Conservation (phyloP, 805 yeast species). For the Wickerhamomyces xylosicus region DNA sequence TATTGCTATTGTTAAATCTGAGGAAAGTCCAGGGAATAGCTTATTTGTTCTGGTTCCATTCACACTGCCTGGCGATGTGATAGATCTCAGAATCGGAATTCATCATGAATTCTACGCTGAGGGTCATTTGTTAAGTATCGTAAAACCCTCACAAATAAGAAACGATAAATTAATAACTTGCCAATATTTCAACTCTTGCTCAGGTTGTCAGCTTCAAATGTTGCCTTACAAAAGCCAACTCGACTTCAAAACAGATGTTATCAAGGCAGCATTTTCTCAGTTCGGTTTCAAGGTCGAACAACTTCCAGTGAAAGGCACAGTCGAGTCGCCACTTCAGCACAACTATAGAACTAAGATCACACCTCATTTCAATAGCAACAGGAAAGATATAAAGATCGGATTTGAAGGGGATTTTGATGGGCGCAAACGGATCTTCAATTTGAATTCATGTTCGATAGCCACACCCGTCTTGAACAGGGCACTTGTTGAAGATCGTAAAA, state of each 20-base stretch:
- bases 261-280: conserved; percentile 68
- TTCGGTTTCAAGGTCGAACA: conserved; percentile 45
- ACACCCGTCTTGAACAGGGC: conserved; percentile 71
- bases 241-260: conserved; percentile 55
- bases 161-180: conserved; percentile 48
- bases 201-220: conserved; percentile 91
- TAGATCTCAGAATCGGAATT: conserved; percentile 56
- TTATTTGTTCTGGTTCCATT: conserved; percentile 76
- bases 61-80: conserved; percentile 75
- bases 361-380: conserved; percentile 84
- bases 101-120: conserved; percentile 66
- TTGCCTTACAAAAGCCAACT: conserved; percentile 65
- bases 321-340: conserved; percentile 66
- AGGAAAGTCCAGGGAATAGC: conserved; percentile 28
- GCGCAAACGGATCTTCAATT: conserved; percentile 46
- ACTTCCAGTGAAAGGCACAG: conserved; percentile 51
- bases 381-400: conserved; percentile 49
- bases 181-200: conserved; percentile 76
- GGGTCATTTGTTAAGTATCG: conserved; percentile 52
- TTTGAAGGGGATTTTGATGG: conserved; percentile 54
- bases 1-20: conserved; percentile 54
- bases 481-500: conserved; percentile 51
- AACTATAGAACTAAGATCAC: conserved; percentile 85
- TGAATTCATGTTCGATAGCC: conserved; percentile 86
- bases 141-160: conserved; percentile 31